Percentiles rank a stretch among this genome's conserved stretches.
phyloP scores from a whole-genome alignment of 192 early-diverging fungal species.

The Coemansia sp. region DNA sequence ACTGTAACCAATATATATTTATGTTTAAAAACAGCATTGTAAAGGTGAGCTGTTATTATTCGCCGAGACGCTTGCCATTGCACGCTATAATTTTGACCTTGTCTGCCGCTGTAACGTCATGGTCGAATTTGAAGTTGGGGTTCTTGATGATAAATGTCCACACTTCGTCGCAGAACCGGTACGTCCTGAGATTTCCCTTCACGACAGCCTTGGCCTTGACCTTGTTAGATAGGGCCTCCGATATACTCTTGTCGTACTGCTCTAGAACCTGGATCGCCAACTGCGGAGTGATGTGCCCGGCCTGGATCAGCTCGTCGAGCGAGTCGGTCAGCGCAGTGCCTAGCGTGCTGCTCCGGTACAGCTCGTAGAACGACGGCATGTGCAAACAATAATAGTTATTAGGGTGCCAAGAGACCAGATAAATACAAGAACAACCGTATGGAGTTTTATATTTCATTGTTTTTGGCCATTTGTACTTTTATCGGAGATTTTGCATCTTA shows the following conservation, averaged over 20 bases:
- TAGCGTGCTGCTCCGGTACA: slow-evolving; percentile 73
- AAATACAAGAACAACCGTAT: background rate
- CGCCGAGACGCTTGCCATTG: slow-evolving; percentile 71
- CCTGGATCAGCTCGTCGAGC: slow-evolving; percentile 90
- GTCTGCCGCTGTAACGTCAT: slow-evolving; percentile 74
- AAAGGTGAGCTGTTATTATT: slow-evolving; percentile 36
- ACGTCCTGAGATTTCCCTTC: slow-evolving; percentile 78
- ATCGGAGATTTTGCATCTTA: background rate
- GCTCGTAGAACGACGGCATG: slow-evolving; percentile 68
- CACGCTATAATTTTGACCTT: slow-evolving; percentile 97
- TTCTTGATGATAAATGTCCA: slow-evolving; percentile 94
- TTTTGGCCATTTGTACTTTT: background rate
- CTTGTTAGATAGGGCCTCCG: slow-evolving; percentile 76
- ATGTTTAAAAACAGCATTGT: background rate
- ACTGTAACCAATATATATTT: background rate
- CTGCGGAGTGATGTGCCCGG: slow-evolving; percentile 86
- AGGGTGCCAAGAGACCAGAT: too few species aligned
- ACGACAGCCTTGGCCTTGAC: slow-evolving; percentile 80
- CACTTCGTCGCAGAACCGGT: slow-evolving; percentile 96
- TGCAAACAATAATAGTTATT: background rate
- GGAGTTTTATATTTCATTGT: background rate
- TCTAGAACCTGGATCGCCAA: slow-evolving; percentile 86
- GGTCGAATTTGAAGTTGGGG: slow-evolving; percentile 85
- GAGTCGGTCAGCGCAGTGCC: slow-evolving; percentile 94
- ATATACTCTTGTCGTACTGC: slow-evolving; percentile 74